These are phyloP conservation scores for Aurifilum marmelostoma DNA, from an alignment of 2,329 filamentous ascomycete species.

Conservation along the genomic window DNA sequence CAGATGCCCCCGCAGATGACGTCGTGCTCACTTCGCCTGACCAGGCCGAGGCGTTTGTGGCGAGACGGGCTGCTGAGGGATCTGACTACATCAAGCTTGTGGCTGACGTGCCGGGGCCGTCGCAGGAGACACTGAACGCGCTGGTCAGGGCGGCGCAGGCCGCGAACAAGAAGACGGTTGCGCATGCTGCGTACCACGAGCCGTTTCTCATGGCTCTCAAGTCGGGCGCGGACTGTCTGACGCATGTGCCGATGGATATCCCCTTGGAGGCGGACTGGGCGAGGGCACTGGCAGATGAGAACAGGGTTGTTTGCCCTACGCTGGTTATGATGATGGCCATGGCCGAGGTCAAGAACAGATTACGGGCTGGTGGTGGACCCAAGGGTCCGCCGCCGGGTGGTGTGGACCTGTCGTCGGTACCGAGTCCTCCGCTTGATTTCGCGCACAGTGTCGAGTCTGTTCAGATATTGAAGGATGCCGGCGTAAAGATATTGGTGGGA, in stretches of 20 bases:
- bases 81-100: constrained; percentile 11
- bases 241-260: constrained; percentile 5
- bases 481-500: neutral
- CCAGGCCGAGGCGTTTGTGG: neutral
- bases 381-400: neutral
- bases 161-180: neutral
- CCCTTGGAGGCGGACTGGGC: neutral
- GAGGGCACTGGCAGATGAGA: neutral
- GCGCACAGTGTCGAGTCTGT: neutral
- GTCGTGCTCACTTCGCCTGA: neutral
- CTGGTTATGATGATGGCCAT: neutral
- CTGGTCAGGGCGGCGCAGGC: neutral
- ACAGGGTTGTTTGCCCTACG: constrained; percentile 5
- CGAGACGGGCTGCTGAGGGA: neutral
- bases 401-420: neutral
- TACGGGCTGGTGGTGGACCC: neutral
- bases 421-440: neutral
- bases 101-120: constrained; percentile 6
- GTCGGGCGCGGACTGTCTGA: constrained; percentile 4
- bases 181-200: constrained; percentile 1
- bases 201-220: neutral
- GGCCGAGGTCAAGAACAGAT: neutral
- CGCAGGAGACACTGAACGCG: constrained; percentile 8
- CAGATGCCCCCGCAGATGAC: neutral
- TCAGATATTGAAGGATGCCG: neutral